Evolutionary conservation across 768 basidiomycete species (phyloP), one percentile per base, ranked within the genome.

Genomic region (Tulasnella sp.): DNA sequence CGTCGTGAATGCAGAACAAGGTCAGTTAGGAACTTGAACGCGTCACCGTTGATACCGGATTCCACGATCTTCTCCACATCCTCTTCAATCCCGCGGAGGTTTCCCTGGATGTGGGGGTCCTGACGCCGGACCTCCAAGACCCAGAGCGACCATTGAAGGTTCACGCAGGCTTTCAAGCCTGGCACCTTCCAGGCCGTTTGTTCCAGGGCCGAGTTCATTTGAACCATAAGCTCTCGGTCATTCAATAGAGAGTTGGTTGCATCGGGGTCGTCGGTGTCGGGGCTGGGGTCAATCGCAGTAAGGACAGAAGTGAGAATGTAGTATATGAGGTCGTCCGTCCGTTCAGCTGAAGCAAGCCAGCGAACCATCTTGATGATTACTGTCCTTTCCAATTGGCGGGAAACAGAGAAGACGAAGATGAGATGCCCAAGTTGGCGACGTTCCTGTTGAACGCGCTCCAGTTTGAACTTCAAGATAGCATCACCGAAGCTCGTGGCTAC

Each of bases 121-220:
- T 77, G 76, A 65, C 84, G 81, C 23, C 88, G 75, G 5, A 80
- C 76, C 61, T 87, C 82, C 1, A 87, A 82, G 62, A 90, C 72
- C 67, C 89, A 88, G 58, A 93, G 73, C 0, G 89, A 84, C 88
- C 89, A 93, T 65, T 88, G 87, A 36, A 96, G 74, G n/a, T 84
- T 69, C 4, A 92, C 65, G 1, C 77, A 74, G 0, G 87, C 82
- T 64, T 83, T 86, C 14, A 94, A 69, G 1, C 81, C 80, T 1
- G 74, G 69, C 17, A 84, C 81, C 53, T 75, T 82, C 87, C 88
- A 91, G 14, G 74, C 69, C 2, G 77, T 69, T 7, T 48, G 31
- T 40, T 62, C 61, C 35, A 32, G 61, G 54, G 53, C 58, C 37
- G 4, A 53, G 36, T 55, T 42, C 46, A 60, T 62, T 41, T 57